Percentiles rank a stretch among this genome's conserved stretches.
These are phyloP conservation scores for Picea glauca DNA, from an alignment of 75 land plant species.

Conservation along the genomic window DNA sequence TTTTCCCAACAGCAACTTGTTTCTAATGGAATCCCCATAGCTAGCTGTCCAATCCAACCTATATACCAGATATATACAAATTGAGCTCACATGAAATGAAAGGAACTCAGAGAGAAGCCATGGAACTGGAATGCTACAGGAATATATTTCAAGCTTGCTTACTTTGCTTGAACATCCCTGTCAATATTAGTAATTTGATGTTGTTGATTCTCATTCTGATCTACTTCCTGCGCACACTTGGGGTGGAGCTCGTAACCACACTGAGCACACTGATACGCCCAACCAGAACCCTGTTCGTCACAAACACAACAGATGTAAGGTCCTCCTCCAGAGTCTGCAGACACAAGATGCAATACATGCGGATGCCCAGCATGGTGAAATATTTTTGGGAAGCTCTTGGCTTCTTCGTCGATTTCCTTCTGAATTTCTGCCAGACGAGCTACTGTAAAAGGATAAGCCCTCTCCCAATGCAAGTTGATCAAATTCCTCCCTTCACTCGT, in stretches of 20 bases:
- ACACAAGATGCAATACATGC: constrained; percentile 44
- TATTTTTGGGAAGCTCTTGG: constrained; percentile 33
- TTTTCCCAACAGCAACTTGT: too few relatives aligned
- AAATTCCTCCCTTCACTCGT: constrained; percentile 48
- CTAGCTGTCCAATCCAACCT: too few relatives aligned
- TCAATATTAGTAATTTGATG: neutral
- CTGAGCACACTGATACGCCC: constrained; percentile 62
- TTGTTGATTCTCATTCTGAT: neutral
- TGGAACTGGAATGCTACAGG: too few relatives aligned
- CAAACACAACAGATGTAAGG: constrained; percentile 63
- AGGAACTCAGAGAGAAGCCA: too few relatives aligned
- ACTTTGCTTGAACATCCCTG: neutral
- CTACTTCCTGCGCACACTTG: constrained; percentile 27
- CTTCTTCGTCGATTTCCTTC: constrained; percentile 40
- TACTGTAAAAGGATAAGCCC: constrained; percentile 61
- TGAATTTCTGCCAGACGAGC: constrained; percentile 24
- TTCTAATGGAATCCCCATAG: too few relatives aligned
- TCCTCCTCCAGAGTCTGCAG: constrained; percentile 48
- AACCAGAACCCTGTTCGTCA: constrained; percentile 62
- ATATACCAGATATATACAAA: too few relatives aligned
- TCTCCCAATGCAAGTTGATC: constrained; percentile 38
- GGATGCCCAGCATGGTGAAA: constrained; percentile 33
- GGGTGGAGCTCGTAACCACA: constrained; percentile 72
- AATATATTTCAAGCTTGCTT: neutral
- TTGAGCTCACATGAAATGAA: too few relatives aligned